A percentile compares a stretch with the other conserved stretches of the same genome.
These are phyloP conservation scores for Coniochaeta sp. DNA, from an alignment of 2,329 filamentous ascomycete species.

Conservation along the genomic window DNA sequence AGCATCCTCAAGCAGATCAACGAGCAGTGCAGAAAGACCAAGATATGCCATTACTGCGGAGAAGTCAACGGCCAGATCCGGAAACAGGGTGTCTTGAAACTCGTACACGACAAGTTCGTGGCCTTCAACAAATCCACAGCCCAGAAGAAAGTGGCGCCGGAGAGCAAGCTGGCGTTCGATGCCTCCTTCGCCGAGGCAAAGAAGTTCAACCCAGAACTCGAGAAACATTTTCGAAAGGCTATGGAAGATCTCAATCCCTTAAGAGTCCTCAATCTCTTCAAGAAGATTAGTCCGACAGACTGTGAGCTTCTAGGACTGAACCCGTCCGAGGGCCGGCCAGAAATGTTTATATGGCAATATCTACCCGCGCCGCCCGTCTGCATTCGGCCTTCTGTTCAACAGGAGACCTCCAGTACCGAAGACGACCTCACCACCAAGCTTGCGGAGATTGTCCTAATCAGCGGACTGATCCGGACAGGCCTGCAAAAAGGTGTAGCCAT, in stretches of 20 bases:
- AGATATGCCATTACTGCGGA: constrained; percentile 72
- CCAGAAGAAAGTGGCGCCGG: constrained; percentile 72
- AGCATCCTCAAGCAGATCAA: constrained; percentile 83
- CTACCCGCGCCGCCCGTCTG: constrained; percentile 90
- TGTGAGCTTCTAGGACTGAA: constrained; percentile 89
- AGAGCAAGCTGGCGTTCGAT: constrained; percentile 78
- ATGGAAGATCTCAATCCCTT: constrained; percentile 92
- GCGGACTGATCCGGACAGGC: constrained; percentile 76
- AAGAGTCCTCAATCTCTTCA: constrained; percentile 83
- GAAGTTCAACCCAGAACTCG: constrained; percentile 70
- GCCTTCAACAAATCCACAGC: constrained; percentile 85
- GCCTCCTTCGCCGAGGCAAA: constrained; percentile 76
- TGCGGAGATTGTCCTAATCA: constrained; percentile 92
- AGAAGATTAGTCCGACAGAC: constrained; percentile 74
- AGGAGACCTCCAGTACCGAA: constrained; percentile 89
- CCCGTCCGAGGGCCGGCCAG: constrained; percentile 76
- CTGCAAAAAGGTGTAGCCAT: constrained; percentile 77
- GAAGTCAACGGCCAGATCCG: constrained; percentile 85
- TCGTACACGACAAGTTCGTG: constrained; percentile 88
- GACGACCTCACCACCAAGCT: constrained; percentile 95
- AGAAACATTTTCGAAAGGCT: constrained; percentile 85
- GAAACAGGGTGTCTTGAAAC: constrained; percentile 86
- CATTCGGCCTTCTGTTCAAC: constrained; percentile 86
- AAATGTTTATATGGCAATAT: constrained; percentile 98
- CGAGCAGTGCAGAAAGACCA: constrained; percentile 81